Evolutionary conservation across 1,284 basidiomycete species (phyloP), one percentile per base, ranked within the genome.

Genomic region (Rhizoctonia solani): DNA sequence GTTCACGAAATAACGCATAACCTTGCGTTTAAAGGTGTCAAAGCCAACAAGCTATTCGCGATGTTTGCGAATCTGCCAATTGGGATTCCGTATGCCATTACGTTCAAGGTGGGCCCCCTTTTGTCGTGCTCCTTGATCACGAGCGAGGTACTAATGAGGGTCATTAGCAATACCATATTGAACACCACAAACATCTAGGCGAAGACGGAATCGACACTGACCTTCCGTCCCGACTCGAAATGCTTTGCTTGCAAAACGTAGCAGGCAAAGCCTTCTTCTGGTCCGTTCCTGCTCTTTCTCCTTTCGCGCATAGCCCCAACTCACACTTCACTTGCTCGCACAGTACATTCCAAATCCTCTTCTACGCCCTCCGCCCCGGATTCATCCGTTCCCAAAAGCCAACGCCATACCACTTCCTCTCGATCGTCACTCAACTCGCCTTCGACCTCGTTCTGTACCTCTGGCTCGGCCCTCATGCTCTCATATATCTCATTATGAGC

Each of bases 1-100:
- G 97, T 99, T 67, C 96, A 99, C 76, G 96, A 99, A 75, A 98
- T 99, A 72, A 98, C 95, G 1, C 96, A 99, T 78, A 98, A 98
- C 76, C 84, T 99, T 37, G 96, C 94, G 1, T 99, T 98, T 81
- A 86, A 85, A 71, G 83, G 89, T 29, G 86, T 98, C 53, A 81
- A 80, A 46, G 85, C 89, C 4, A 99, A 99, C 79, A 95, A 95
- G 74, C 74, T 86, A 4, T 82, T 97, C 32, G 94, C 97, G 0
- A 88, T 98, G 71, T 85, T 95, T 66, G 91, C 94, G 3, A 99
- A 99, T 75, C 75, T 96, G 37, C 91, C 94, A 0, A 98, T 98
- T 68, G 95, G 90, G 0, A 85, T 99, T 14, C 97, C 96, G 0
- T 99, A 98, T 76, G 90, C 92, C 19, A 93, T 94, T 75, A 89